Conservation (phyloP, 495 filamentous ascomycete genomes). For the Acidomyces sp. region DNA sequence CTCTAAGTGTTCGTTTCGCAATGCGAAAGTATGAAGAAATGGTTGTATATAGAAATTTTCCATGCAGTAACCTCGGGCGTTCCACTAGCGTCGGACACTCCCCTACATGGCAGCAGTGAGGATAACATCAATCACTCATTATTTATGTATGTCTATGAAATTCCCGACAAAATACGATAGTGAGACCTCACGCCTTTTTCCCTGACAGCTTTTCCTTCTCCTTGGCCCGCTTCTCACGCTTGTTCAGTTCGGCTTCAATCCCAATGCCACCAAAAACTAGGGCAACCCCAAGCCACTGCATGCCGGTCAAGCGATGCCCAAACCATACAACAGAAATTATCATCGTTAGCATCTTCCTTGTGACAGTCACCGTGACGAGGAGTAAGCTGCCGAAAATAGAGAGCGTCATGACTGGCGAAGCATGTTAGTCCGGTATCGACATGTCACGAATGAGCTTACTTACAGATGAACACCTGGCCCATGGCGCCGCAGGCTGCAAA, state of each 20-base stretch:
- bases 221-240: conserved; percentile 74
- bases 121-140: too few species aligned
- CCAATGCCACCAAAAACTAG: conserved; percentile 94
- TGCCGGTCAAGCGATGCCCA: conserved; percentile 67
- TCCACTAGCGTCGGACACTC: too few species aligned
- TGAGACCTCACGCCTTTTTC: too few species aligned
- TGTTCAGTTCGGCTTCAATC: conserved; percentile 69
- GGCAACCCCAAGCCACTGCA: conserved; percentile 84
- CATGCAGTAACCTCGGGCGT: too few species aligned
- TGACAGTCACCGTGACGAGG: conserved; percentile 92
- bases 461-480: conserved; percentile 92
- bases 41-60: too few species aligned
- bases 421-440: not conserved
- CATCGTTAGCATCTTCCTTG: conserved; percentile 98
- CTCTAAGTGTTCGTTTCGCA: too few species aligned
- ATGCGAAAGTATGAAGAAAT: too few species aligned
- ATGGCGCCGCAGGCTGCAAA: conserved; percentile 89
- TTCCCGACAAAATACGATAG: not conserved
- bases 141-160: not conserved
- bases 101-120: too few species aligned
- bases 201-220: conserved; percentile 47
- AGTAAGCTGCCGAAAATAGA: conserved; percentile 81
- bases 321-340: conserved; percentile 89
- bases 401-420: conserved; percentile 63
- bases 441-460: conserved; percentile 19